Base-by-base conservation (phyloP, 441 rosid species). In the Hura crepitans region DNA sequence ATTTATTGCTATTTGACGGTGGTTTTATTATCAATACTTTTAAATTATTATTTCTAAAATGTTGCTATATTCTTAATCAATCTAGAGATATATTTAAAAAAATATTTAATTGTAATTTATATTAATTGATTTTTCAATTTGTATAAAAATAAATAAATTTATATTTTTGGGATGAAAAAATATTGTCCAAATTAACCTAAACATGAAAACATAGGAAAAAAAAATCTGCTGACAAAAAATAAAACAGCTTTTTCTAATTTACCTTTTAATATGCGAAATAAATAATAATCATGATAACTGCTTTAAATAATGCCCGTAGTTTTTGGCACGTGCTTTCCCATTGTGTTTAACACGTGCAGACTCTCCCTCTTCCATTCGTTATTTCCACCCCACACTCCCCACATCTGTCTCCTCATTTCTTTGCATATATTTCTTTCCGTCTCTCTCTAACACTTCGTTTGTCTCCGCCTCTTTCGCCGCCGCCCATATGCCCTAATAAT, bases 281-380 rank as follows among this genome's bases (percentile, higher is more conserved):
- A 58, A 14, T 31, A 17, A 60, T 35, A 30, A 18, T 35, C 0
- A 35, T 5, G 0, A 27, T 9, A 28, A 66, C 15, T 12, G n/a
- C n/a, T 30, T 35, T 30, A 30, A 30, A 47, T n/a, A n/a, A n/a
- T n/a, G 2, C 30, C 20, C 2, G 20, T 27, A 28, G 27, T 11
- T n/a, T 35, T 1, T 51, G 70, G 77, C 89, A 86, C 90, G 85
- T 86, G 86, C 70, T 65, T 4, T 1, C 63, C 68, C 64, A 56
- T 69, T 65, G 50, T 45, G 30, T 15, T 35, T 7, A 69, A 74
- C 91, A 85, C 89, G 85, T 75, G 87, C 84, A 25, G 72, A 43
- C 58, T 64, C 58, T 28, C 30, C 55, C 63, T 61, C 15, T 71
- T 61, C 51, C 47, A 59, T 69, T 58, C 49, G 61, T 61, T 66